Percentiles rank a stretch among this genome's conserved stretches.
phyloP scores from a whole-genome alignment of 768 basidiomycete genomes.

The Hygrophorus pudorinus region DNA sequence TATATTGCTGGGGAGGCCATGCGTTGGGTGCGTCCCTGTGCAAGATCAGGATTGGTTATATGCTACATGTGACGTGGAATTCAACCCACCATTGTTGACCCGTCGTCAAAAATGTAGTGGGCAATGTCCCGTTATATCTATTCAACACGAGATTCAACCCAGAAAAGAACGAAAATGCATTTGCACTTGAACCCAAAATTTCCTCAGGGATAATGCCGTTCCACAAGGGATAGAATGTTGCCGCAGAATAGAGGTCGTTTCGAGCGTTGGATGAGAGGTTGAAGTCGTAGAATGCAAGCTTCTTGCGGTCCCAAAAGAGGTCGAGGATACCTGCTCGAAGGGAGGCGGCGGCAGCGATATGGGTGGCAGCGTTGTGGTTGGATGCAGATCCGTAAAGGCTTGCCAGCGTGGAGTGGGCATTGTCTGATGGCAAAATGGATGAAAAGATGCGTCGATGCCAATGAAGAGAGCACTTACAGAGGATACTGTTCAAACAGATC shows the following conservation, averaged over 20 bases:
- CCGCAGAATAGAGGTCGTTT: conserved; percentile 58
- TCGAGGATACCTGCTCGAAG: conserved; percentile 71
- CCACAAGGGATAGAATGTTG: conserved; percentile 83
- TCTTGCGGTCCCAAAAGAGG: conserved; percentile 72
- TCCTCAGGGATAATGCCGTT: conserved; percentile 74
- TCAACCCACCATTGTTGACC: conserved; percentile 67
- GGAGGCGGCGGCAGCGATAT: conserved; percentile 44
- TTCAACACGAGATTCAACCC: conserved; percentile 70
- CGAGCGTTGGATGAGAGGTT: conserved; percentile 61
- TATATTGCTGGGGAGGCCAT: conserved; percentile 84
- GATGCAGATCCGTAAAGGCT: conserved; percentile 36
- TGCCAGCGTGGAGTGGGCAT: conserved; percentile 51
- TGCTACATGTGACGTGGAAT: not conserved
- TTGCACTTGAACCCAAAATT: conserved; percentile 41
- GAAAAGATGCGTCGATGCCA: conserved; percentile 2
- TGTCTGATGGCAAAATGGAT: conserved; percentile 32
- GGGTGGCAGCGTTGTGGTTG: conserved; percentile 31
- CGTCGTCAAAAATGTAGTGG: conserved; percentile 65
- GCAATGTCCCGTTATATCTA: conserved; percentile 82
- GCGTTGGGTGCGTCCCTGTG: conserved; percentile 76
- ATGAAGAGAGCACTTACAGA: conserved; percentile 42
- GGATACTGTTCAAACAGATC: conserved; percentile 75
- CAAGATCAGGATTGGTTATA: not conserved
- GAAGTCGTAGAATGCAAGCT: conserved; percentile 90
- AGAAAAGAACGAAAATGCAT: conserved; percentile 65